These are phyloP conservation scores for Jacaranda mimosifolia DNA, from an alignment of 257 asterid species.

Conservation along the genomic window DNA sequence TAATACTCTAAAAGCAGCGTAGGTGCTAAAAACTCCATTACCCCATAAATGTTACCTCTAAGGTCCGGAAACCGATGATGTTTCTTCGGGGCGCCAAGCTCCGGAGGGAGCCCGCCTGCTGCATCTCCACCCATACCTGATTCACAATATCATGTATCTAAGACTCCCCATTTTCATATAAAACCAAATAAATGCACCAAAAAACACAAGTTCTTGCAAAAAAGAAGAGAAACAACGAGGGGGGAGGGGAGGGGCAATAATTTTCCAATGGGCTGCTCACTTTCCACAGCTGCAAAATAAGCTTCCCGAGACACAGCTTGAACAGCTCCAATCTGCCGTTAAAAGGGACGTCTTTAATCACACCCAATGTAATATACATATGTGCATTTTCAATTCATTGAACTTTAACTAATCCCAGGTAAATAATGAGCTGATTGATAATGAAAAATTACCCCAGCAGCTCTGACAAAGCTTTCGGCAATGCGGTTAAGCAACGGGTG, in stretches of 20 bases:
- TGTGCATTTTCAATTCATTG: background rate
- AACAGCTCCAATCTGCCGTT: constrained; percentile 79
- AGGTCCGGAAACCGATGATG: constrained; percentile 55
- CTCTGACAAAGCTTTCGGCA: constrained; percentile 81
- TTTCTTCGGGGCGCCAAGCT: constrained; percentile 54
- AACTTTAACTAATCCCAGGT: background rate
- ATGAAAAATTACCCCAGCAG: constrained; percentile 70
- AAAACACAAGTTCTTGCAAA: background rate
- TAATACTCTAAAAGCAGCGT: too few relatives aligned
- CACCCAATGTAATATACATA: background rate
- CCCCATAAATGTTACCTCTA: constrained; percentile 49
- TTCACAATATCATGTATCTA: constrained; percentile 8
- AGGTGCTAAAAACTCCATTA: background rate
- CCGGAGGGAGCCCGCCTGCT: constrained; percentile 48
- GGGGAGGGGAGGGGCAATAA: background rate
- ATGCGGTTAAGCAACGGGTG: constrained; percentile 90
- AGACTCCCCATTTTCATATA: background rate
- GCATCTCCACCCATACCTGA: constrained; percentile 57
- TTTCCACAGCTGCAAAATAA: constrained; percentile 64
- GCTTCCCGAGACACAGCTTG: constrained; percentile 88
- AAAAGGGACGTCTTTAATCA: background rate
- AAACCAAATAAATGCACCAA: background rate
- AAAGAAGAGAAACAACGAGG: background rate
- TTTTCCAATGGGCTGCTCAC: constrained; percentile 42
- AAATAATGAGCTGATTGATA: background rate